These are phyloP conservation scores for Zasmidium angulare DNA, from an alignment of 2,329 filamentous ascomycete genomes.

Conservation along the genomic window DNA sequence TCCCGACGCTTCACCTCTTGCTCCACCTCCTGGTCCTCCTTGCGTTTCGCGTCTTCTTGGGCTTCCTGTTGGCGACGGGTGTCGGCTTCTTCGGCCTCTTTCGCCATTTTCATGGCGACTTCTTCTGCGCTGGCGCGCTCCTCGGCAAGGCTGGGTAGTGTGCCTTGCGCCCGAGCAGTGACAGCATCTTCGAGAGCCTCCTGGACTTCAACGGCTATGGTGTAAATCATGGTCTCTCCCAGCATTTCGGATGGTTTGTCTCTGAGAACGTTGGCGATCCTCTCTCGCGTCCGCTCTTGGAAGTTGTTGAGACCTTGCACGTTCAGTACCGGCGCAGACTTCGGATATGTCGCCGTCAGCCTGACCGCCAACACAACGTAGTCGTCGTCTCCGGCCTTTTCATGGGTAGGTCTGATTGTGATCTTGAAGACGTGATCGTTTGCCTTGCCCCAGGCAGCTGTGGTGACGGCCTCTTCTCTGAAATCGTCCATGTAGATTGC, in stretches of 20 bases:
- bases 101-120: conserved; percentile 60
- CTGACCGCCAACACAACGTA: conserved; percentile 72
- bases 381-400: conserved; percentile 68
- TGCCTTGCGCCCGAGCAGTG: conserved; percentile 67
- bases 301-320: conserved; percentile 65
- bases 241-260: conserved; percentile 65
- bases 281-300: conserved; percentile 68
- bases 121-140: conserved; percentile 83
- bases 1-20: conserved; percentile 66
- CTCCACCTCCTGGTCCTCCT: conserved; percentile 70
- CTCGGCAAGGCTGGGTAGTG: conserved; percentile 83
- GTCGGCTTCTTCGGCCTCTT: conserved; percentile 43
- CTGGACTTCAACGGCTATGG: conserved; percentile 59
- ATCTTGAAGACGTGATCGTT: conserved; percentile 80
- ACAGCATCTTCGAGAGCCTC: conserved; percentile 85
- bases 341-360: conserved; percentile 88
- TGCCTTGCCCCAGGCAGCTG: conserved; percentile 82
- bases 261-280: conserved; percentile 67
- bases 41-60: conserved; percentile 63
- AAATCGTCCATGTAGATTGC: conserved; percentile 92
- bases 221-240: conserved; percentile 66
- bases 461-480: conserved; percentile 62
- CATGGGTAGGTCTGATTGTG: conserved; percentile 67
- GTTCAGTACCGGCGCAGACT: conserved; percentile 71
- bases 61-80: conserved; percentile 39